Evolutionary conservation across 2,329 filamentous ascomycete genomes (phyloP), one percentile per base, ranked within the genome.

Genomic region (Cladophialophora bantiana): DNA sequence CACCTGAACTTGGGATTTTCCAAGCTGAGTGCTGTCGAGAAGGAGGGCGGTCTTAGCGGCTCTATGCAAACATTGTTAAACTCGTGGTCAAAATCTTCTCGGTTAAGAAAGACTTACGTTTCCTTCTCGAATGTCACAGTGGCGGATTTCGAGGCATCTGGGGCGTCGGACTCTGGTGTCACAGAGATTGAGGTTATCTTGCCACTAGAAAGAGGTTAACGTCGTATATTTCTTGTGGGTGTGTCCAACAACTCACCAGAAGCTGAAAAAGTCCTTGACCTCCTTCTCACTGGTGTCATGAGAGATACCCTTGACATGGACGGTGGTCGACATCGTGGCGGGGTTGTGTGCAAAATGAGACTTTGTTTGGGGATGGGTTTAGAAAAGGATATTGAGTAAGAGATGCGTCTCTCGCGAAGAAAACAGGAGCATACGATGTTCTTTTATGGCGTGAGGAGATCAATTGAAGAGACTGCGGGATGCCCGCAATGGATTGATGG

Each of bases 111-210:
- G 73, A 73, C 81, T 77, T 77, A 83, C 81, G 94, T 96, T 78
- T 94, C 89, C 84, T 97, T 97, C 82, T 98, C 95, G 77, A 99
- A 99, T 60, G 89, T 94, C 70, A 99, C 94, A n/a, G 90, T 91
- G 65, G 95, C 95, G 58, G 89, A 89, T 82, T 97, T 93, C 72
- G 86, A 84, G 72, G 89, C 86, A 75, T 88, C 88, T 62, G 81
- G 67, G 45, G 80, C 80, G 50, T 78, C 78, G 32, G 83, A 83
- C 45, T 79, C 83, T 59, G 89, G 81, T 34, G 88, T 92, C 75
- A 97, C 86, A 66, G 92, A 89, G 78, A 99, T 86, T 74, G 87
- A 86, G 73, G 88, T 89, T 79, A 99, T 96, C 85, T 97, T 98
- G 79, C 95, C 95, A 78, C 93, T 95, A 57, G 45, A 56, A 26